A percentile compares a stretch with the other conserved stretches of the same genome.
Evolutionary conservation across 1,284 basidiomycete genomes (phyloP).

Genomic region (Taiwanofungus camphoratus): DNA sequence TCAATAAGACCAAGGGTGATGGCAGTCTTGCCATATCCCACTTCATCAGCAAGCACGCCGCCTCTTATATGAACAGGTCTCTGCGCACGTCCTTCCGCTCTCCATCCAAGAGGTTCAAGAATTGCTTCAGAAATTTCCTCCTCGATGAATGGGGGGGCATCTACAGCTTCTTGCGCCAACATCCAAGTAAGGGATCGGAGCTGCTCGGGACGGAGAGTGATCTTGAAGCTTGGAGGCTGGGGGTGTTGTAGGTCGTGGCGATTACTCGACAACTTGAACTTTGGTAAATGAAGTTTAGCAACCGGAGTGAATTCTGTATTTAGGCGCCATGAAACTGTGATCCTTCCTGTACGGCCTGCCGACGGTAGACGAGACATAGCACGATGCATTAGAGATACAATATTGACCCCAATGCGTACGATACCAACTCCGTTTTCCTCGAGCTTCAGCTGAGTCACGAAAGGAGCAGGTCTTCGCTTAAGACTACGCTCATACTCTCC

Average conservation of each 20-base stretch:
- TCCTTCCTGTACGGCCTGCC: slow-evolving; percentile 42
- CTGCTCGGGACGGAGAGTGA: slow-evolving; percentile 78
- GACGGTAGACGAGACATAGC: slow-evolving; percentile 78
- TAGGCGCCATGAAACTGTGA: slow-evolving; percentile 73
- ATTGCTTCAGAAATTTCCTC: slow-evolving; percentile 93
- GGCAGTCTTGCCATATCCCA: slow-evolving; percentile 96
- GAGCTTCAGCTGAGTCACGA: slow-evolving; percentile 83
- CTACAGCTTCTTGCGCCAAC: slow-evolving; percentile 70
- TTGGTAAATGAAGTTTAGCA: slow-evolving; percentile 54
- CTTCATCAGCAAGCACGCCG: slow-evolving; percentile 92
- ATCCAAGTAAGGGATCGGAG: slow-evolving; percentile 92
- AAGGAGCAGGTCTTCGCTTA: slow-evolving; percentile 82
- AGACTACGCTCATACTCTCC: slow-evolving; percentile 84
- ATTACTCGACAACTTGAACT: slow-evolving; percentile 76
- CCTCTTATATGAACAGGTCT: slow-evolving; percentile 74
- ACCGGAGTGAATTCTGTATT: slow-evolving; percentile 72
- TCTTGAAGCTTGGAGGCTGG: slow-evolving; percentile 78
- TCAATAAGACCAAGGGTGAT: slow-evolving; percentile 89
- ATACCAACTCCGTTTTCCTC: slow-evolving; percentile 58
- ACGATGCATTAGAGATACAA: slow-evolving; percentile 83
- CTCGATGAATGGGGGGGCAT: slow-evolving; percentile 76
- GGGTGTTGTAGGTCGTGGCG: slow-evolving; percentile 65
- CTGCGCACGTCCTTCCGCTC: slow-evolving; percentile 87
- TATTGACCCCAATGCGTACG: slow-evolving; percentile 84
- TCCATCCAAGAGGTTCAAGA: slow-evolving; percentile 83